Percentiles rank a stretch among this genome's conserved stretches.
Conservation (phyloP, 2,329 filamentous ascomycete species). For the Sarocladium kiliense region DNA sequence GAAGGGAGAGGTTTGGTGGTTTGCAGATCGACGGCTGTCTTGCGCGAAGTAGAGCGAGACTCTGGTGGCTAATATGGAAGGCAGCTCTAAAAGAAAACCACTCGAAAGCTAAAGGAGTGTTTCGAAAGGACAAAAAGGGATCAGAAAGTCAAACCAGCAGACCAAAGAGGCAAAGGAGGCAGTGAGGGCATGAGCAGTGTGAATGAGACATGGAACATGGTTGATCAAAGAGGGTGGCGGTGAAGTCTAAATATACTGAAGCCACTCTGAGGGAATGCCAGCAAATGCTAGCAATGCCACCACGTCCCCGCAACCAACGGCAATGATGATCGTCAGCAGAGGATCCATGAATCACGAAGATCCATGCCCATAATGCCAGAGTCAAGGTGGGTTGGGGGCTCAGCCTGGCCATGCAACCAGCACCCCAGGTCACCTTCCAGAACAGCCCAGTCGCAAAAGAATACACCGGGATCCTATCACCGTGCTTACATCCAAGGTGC, state of each 20-base stretch:
- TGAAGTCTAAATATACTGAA: constrained; percentile 4
- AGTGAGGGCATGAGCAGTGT: neutral
- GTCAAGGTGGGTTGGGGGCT: neutral
- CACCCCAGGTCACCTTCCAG: too few species aligned
- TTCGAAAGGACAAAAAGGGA: neutral
- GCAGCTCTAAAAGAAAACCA: neutral
- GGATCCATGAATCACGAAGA: neutral
- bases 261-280: neutral
- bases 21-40: too few species aligned
- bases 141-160: neutral
- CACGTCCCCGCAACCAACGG: neutral
- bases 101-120: neutral
- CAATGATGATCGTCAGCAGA: neutral
- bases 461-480: neutral
- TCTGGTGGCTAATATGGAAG: neutral
- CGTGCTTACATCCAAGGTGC: neutral
- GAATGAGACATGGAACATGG: neutral
- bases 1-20: too few species aligned
- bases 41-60: too few species aligned
- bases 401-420: too few species aligned
- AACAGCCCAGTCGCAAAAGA: too few species aligned
- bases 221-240: neutral
- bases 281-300: too few species aligned
- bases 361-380: neutral
- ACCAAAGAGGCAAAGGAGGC: neutral